These are phyloP conservation scores for Metschnikowia orientalis DNA, from an alignment of 805 yeast species.

Conservation along the genomic window DNA sequence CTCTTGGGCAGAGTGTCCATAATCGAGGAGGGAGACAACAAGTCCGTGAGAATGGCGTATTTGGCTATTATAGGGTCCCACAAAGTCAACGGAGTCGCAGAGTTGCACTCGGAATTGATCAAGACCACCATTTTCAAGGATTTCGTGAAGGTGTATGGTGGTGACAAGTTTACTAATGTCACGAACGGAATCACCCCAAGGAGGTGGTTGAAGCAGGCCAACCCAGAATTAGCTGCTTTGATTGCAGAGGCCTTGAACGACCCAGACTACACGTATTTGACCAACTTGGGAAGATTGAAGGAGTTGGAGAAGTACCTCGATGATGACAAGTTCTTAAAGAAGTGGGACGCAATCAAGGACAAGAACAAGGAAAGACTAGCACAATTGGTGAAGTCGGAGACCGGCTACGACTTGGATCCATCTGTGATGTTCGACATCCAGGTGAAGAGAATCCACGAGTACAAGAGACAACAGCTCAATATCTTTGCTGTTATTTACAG, in stretches of 20 bases:
- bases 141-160: constrained; percentile 78
- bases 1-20: constrained; percentile 70
- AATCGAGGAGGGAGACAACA: constrained; percentile 76
- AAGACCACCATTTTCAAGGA: constrained; percentile 87
- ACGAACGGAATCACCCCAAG: constrained; percentile 96
- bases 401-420: constrained; percentile 66
- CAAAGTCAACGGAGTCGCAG: constrained; percentile 94
- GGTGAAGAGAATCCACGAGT: constrained; percentile 93
- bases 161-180: constrained; percentile 81
- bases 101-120: constrained; percentile 86
- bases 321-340: constrained; percentile 59
- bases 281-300: constrained; percentile 64
- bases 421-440: constrained; percentile 82
- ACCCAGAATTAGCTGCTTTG: constrained; percentile 71
- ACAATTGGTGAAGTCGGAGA: constrained; percentile 55
- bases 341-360: constrained; percentile 70
- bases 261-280: constrained; percentile 58
- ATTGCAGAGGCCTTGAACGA: constrained; percentile 70
- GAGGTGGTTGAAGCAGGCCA: constrained; percentile 93
- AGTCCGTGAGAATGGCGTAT: constrained; percentile 87
- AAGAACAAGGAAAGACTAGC: constrained; percentile 68
- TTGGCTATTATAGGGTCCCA: constrained; percentile 91
- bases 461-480: constrained; percentile 91
- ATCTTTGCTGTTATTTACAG: constrained; percentile 85
- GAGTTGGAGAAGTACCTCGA: constrained; percentile 61